These are phyloP conservation scores for Pyrenochaeta sp. DNA, from an alignment of 2,329 filamentous ascomycete species.

Conservation along the genomic window DNA sequence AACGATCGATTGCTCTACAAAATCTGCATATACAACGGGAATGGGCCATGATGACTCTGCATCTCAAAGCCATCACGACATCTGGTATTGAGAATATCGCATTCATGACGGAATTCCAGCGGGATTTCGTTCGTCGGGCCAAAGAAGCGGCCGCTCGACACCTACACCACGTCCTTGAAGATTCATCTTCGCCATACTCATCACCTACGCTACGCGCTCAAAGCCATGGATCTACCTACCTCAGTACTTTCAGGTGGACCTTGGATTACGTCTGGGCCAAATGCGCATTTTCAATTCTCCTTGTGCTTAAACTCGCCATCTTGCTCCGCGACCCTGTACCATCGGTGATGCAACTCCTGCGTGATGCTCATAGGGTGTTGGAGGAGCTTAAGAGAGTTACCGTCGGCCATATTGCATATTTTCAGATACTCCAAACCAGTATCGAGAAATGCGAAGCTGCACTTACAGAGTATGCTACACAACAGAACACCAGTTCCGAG, in stretches of 20 bases:
- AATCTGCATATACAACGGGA: constrained; percentile 63
- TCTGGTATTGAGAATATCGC: constrained; percentile 61
- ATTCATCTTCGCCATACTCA: constrained; percentile 22
- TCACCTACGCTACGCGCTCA: constrained; percentile 23
- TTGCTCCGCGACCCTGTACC: constrained; percentile 56
- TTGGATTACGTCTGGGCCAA: constrained; percentile 69
- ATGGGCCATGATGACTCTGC: constrained; percentile 63
- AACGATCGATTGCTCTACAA: constrained; percentile 41
- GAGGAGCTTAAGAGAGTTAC: constrained; percentile 54
- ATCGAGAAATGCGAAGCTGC: constrained; percentile 61
- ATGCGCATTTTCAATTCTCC: constrained; percentile 64
- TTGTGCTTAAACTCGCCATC: constrained; percentile 62
- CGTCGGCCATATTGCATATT: constrained; percentile 57
- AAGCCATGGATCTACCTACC: constrained; percentile 47
- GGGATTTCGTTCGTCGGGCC: constrained; percentile 58
- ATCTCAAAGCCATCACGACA: constrained; percentile 60
- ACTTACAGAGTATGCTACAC: constrained; percentile 47
- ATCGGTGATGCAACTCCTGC: constrained; percentile 52
- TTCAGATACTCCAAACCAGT: constrained; percentile 59
- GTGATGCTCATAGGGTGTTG: constrained; percentile 55
- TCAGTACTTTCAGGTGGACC: constrained; percentile 61
- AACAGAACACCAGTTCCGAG: constrained; percentile 15
- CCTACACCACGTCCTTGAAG: constrained; percentile 56
- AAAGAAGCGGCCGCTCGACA: constrained; percentile 62
- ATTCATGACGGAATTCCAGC: constrained; percentile 60